Percentiles rank a stretch among this genome's conserved stretches.
Evolutionary conservation across 1,284 basidiomycete species (phyloP).

Genomic region (Irpex sp.): DNA sequence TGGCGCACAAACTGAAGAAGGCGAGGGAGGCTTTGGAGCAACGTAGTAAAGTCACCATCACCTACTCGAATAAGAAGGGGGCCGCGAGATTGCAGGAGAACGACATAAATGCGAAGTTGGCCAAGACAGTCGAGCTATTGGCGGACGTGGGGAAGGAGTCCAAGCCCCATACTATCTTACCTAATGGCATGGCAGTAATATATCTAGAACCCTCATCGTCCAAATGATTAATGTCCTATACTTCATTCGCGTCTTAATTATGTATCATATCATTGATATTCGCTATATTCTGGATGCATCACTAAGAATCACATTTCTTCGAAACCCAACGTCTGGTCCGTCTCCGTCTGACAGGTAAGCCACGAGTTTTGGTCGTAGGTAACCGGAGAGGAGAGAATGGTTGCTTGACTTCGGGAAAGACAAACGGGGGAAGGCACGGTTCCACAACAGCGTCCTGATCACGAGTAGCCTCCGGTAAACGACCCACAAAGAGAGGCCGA

Average conservation of each 20-base stretch:
- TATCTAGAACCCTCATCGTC: constrained; percentile 30
- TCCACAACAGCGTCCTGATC: constrained; percentile 7
- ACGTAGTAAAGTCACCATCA: constrained; percentile 55
- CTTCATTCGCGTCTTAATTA: constrained; percentile 11
- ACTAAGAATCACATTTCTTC: not conserved
- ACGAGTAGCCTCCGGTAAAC: constrained; percentile 18
- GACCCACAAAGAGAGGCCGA: constrained; percentile 41
- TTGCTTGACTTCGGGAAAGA: constrained; percentile 24
- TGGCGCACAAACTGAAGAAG: constrained; percentile 66
- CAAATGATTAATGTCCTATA: not conserved
- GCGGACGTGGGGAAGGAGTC: constrained; percentile 49
- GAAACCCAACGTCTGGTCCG: not conserved
- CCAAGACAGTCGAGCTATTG: constrained; percentile 38
- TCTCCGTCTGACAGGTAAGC: constrained; percentile 34
- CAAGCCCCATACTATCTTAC: constrained; percentile 39
- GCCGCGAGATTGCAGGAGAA: constrained; percentile 26
- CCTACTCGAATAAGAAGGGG: constrained; percentile 49
- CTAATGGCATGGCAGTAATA: constrained; percentile 33
- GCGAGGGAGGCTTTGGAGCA: constrained; percentile 55
- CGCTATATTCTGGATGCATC: not conserved
- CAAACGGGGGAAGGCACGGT: constrained; percentile 25
- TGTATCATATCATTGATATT: constrained; percentile 12
- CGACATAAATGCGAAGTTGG: constrained; percentile 39
- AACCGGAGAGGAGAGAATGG: constrained; percentile 26
- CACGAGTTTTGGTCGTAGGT: constrained; percentile 34